Base-by-base conservation (phyloP, 177 flowering plant species). In the Vitis hybrid region DNA sequence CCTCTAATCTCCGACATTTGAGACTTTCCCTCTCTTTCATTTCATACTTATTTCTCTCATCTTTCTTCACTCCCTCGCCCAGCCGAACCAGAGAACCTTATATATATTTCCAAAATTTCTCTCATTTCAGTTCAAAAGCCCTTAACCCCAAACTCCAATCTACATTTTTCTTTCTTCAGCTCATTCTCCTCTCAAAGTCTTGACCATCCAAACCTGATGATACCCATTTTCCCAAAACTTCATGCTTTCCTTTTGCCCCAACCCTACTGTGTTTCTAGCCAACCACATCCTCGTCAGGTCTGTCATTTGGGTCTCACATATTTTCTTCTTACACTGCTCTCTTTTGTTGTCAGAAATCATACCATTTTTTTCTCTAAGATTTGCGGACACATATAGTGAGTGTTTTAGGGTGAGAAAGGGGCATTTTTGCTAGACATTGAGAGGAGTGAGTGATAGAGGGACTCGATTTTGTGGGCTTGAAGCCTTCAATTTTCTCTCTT, bases 271-370 rank as follows among this genome's bases (percentile, higher is more conserved):
- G 30, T 27, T 27, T 27, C 30, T 66, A 70, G 61, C 77, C 77
- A 35, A 11, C 60, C 51, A 69, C 65, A 73, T 68, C 78, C 67
- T 72, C 68, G 66, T 78, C 72, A 73, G 71, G 73, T 78, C 73
- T 59, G 76, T 71, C 70, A 67, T 64, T 67, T 74, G 73, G 82
- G 79, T 51, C 78, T 74, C 73, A 64, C 20, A 18, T 70, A 46
- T 50, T 52, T 35, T 58, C 55, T 61, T 35, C 64, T 78, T 64
- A 71, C 77, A 80, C 61, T 60, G 61, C 61, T 72, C 54, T 73
- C 60, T 71, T 73, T 55, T 63, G 14, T 15, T n/a, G 4, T 63
- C 54, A 62, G 52, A 57, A 11, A 30, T 58, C 30, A 27, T 3
- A 27, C 77, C 59, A 63, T 27, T 55, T 49, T 70, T 64, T 69